Conservation (phyloP, 139 green algal species). For the Closterium sp. region DNA sequence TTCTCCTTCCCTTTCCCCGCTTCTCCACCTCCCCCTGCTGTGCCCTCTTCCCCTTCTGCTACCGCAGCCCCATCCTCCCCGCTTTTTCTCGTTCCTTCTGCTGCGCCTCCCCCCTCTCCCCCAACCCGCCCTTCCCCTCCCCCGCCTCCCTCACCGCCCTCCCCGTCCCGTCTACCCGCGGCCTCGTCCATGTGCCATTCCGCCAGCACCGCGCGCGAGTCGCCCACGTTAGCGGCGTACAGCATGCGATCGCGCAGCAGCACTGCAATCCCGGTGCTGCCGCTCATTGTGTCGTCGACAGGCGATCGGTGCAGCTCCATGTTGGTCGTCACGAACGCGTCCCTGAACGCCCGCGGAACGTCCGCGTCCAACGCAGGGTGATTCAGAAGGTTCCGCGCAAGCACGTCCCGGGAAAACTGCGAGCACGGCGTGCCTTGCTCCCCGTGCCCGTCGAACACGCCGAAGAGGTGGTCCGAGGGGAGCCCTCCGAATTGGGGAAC, state of each 20-base stretch:
- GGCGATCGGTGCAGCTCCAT: slow-evolving; percentile 67
- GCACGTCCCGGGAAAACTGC: slow-evolving; percentile 71
- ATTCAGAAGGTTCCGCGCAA: slow-evolving; percentile 64
- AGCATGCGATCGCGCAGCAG: slow-evolving; percentile 69
- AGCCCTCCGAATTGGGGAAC: slow-evolving; percentile 66
- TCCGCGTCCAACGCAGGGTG: slow-evolving; percentile 6
- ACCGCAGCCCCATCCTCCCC: too few relatives aligned
- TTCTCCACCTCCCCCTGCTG: background rate
- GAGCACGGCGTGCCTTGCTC: slow-evolving; percentile 56
- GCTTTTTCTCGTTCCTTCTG: too few relatives aligned
- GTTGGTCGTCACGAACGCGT: slow-evolving; percentile 76
- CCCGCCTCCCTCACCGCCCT: too few relatives aligned
- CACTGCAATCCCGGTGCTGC: slow-evolving; percentile 81
- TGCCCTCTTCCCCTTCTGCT: too few relatives aligned
- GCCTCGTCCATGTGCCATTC: slow-evolving; percentile 53
- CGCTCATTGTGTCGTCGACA: slow-evolving; percentile 72
- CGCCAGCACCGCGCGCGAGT: slow-evolving; percentile 81
- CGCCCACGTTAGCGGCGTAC: slow-evolving; percentile 88
- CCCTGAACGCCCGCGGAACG: slow-evolving; percentile 54
- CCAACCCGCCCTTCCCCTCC: too few relatives aligned
- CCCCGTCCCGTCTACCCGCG: background rate
- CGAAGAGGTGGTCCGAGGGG: slow-evolving; percentile 65
- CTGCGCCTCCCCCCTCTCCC: too few relatives aligned
- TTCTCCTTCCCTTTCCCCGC: background rate
- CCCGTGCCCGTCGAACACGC: slow-evolving; percentile 82